phyloP scores from a whole-genome alignment of 306 rosid genomes.

The Rosa multiflora region DNA sequence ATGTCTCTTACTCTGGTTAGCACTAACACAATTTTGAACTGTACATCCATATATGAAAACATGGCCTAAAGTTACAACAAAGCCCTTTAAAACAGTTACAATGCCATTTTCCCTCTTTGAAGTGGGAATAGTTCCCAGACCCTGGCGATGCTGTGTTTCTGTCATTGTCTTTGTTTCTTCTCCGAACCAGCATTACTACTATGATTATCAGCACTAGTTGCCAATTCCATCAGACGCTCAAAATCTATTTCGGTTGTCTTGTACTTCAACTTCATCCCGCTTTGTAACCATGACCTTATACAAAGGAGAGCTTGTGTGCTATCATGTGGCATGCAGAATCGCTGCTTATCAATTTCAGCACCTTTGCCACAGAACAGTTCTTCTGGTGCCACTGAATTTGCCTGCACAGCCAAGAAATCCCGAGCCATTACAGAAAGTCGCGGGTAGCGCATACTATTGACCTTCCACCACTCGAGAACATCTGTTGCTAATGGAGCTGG shows the following conservation, averaged over 20 bases:
- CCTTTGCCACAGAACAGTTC: conserved; percentile 83
- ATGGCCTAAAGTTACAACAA: conserved; percentile 31
- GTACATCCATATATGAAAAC: conserved; percentile 38
- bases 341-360: conserved; percentile 73
- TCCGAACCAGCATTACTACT: conserved; percentile 27
- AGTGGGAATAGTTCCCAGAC: conserved; percentile 16
- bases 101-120: conserved; percentile 23
- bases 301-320: conserved; percentile 74
- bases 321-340: conserved; percentile 69
- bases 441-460: conserved; percentile 77
- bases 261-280: conserved; percentile 77
- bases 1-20: conserved; percentile 17
- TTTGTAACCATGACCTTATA: conserved; percentile 80
- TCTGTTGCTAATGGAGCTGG: conserved; percentile 90
- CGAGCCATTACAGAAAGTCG: conserved; percentile 90
- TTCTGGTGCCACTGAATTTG: conserved; percentile 82
- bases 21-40: conserved; percentile 21
- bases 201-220: conserved; percentile 31
- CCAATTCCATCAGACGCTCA: conserved; percentile 55
- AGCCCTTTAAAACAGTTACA: conserved; percentile 18
- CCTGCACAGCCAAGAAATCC: conserved; percentile 89
- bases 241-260: conserved; percentile 48
- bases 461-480: conserved; percentile 97
- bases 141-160: not conserved
- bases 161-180: conserved; percentile 36